phyloP scores from a whole-genome alignment of 2,329 filamentous ascomycete genomes.

The Stemphylium lycopersici region DNA sequence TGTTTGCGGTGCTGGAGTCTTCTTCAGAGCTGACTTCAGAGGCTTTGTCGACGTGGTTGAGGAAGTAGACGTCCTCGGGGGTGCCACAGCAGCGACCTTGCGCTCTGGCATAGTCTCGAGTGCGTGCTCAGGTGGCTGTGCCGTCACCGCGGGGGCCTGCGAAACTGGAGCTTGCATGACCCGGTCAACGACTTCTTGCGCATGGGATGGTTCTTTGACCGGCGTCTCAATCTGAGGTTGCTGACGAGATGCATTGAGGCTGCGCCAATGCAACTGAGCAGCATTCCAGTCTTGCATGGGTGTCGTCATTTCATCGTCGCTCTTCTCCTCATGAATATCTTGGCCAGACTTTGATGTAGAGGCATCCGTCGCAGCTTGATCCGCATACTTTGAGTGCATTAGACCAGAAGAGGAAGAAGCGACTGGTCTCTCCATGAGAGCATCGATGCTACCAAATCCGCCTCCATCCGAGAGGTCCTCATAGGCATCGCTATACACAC shows the following conservation, averaged over 20 bases:
- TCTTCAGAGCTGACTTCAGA: constrained; percentile 51
- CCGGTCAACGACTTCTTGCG: constrained; percentile 9
- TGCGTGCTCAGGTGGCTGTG: constrained; percentile 5
- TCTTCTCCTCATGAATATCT: constrained; percentile 11
- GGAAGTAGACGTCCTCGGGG: constrained; percentile 8
- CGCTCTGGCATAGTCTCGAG: constrained; percentile 5
- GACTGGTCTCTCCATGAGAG: constrained; percentile 68
- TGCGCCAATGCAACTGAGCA: constrained; percentile 73
- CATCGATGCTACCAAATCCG: constrained; percentile 75
- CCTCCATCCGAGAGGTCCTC: constrained; percentile 71
- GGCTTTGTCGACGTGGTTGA: constrained; percentile 36
- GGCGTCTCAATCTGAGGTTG: constrained; percentile 30
- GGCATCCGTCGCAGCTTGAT: constrained; percentile 20
- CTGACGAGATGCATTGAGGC: constrained; percentile 67
- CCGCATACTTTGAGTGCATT: constrained; percentile 34
- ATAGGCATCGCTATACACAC: constrained; percentile 77
- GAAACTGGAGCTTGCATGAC: constrained; percentile 21
- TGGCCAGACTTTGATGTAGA: constrained; percentile 19
- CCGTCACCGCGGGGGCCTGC: constrained; percentile 7
- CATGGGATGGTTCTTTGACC: not conserved
- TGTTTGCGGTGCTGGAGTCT: constrained; percentile 37
- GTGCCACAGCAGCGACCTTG: constrained; percentile 6
- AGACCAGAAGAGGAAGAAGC: constrained; percentile 32
- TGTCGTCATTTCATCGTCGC: constrained; percentile 13
- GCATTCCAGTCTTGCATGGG: constrained; percentile 67